These are phyloP conservation scores for Senna siamea DNA, from an alignment of 306 rosid genomes.

Conservation along the genomic window DNA sequence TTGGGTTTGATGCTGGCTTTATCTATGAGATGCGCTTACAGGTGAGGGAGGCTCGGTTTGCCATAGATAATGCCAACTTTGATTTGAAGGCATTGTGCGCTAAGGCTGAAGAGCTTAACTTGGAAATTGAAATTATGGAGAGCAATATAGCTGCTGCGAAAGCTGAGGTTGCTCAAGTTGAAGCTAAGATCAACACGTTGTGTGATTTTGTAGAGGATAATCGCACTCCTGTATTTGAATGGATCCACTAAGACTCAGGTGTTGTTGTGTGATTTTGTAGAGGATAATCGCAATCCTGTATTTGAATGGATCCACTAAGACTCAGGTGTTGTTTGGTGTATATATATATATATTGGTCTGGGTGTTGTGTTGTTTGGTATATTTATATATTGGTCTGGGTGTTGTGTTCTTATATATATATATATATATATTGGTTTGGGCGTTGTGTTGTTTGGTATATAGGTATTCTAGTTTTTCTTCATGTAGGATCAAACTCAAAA, in stretches of 20 bases:
- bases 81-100: not conserved
- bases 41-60: constrained; percentile 8
- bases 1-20: constrained; percentile 7
- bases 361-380: not conserved
- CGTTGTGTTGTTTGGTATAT: too few species aligned
- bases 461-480: too few species aligned
- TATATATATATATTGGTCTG: too few species aligned
- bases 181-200: constrained; percentile 1
- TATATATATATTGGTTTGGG: too few species aligned
- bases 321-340: not conserved
- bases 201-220: not conserved
- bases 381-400: too few species aligned
- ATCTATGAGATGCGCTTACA: not conserved
- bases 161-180: not conserved
- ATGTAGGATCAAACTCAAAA: too few species aligned
- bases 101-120: not conserved
- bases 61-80: not conserved
- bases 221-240: not conserved
- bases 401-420: too few species aligned
- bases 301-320: constrained; percentile 1
- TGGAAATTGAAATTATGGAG: not conserved
- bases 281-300: not conserved
- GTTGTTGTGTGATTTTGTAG: constrained; percentile 4
- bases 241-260: not conserved
- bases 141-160: not conserved